These are phyloP conservation scores for Fraxinus anomala DNA, from an alignment of 257 asterid genomes.

Conservation along the genomic window DNA sequence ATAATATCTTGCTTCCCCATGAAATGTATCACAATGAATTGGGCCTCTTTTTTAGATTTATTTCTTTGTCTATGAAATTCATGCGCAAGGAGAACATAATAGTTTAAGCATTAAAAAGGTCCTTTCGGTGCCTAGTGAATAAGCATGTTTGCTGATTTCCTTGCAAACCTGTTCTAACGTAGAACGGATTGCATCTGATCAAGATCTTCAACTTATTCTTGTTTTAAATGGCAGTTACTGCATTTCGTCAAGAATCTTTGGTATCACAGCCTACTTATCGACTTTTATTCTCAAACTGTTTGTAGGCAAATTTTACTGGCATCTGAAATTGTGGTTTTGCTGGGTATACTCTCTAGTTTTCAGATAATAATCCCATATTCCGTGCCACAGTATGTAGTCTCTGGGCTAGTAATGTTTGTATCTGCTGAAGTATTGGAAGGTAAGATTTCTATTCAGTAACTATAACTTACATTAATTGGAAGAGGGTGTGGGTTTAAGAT, in stretches of 20 bases:
- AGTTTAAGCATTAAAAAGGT: no score
- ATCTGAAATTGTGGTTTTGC: conserved; percentile 81
- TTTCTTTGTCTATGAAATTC: no score
- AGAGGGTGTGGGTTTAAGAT: not conserved
- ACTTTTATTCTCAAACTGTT: conserved; percentile 18
- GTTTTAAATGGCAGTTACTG: conserved; percentile 1
- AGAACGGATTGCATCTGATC: not conserved
- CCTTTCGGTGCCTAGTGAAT: no score
- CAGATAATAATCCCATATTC: conserved; percentile 60
- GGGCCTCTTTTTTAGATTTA: no score
- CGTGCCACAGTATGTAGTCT: conserved; percentile 78
- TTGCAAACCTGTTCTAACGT: not conserved
- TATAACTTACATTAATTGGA: not conserved
- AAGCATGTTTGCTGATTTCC: not conserved
- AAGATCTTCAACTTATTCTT: conserved; percentile 3
- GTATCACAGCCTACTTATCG: conserved; percentile 16
- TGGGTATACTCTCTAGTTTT: conserved; percentile 88
- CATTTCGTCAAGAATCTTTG: conserved; percentile 1
- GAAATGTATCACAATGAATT: no score
- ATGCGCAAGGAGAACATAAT: no score
- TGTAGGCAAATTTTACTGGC: conserved; percentile 93
- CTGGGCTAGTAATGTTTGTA: conserved; percentile 95
- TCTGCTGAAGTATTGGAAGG: conserved; percentile 99
- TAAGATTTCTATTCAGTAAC: conserved; percentile 23
- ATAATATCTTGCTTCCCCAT: no score